Percentiles rank a stretch among this genome's conserved stretches.
phyloP scores from a whole-genome alignment of 73 alveolate species.

The Paramecium sexaurelia region DNA sequence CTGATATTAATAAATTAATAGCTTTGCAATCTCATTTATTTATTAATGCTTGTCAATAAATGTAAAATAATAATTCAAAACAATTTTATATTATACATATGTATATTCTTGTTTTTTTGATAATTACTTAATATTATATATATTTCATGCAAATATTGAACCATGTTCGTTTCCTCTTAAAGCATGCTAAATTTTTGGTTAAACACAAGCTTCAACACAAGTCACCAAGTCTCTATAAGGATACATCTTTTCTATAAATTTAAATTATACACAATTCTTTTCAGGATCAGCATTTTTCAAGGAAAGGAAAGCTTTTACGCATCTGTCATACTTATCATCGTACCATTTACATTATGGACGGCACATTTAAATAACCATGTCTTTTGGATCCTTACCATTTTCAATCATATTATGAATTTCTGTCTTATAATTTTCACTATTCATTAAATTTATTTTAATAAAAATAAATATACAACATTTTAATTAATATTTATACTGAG shows the following conservation, averaged over 20 bases:
- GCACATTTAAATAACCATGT: constrained; percentile 22
- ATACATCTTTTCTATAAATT: constrained; percentile 4
- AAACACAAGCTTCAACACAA: constrained; percentile 47
- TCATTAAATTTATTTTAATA: neutral
- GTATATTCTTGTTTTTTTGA: constrained; percentile 25
- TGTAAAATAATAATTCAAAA: no score
- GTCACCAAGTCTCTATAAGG: constrained; percentile 58
- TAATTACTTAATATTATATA: constrained; percentile 10
- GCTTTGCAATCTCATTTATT: no score
- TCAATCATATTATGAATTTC: neutral
- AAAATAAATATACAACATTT: neutral
- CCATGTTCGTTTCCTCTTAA: constrained; percentile 57
- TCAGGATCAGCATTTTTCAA: constrained; percentile 55
- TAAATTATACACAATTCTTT: constrained; percentile 25
- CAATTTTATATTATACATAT: no score
- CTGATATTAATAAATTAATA: no score
- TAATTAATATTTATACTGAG: no score
- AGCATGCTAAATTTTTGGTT: constrained; percentile 16
- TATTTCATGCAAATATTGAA: neutral
- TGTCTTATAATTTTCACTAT: neutral
- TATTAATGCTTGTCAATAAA: no score
- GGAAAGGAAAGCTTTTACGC: constrained; percentile 13
- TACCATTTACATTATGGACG: constrained; percentile 32
- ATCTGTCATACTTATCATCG: constrained; percentile 42
- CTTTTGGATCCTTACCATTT: constrained; percentile 47